A percentile compares a stretch with the other conserved stretches of the same genome.
Evolutionary conservation across 768 basidiomycete genomes (phyloP).

Genomic region (Leccinum longicurvipes): DNA sequence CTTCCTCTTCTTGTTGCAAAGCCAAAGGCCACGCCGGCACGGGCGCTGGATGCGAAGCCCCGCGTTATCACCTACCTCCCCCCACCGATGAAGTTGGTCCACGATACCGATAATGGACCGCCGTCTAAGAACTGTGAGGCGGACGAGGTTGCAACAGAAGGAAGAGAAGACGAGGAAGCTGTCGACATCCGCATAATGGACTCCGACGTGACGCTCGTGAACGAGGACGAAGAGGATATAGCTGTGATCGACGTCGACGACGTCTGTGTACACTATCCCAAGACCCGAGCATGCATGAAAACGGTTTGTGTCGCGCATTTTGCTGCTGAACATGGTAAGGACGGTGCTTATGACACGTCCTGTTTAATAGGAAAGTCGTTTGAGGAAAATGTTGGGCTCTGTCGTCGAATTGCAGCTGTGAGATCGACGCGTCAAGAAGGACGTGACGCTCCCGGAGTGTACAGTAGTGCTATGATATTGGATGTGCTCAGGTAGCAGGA

Average conservation of each 20-base stretch:
- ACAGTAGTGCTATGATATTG: not conserved
- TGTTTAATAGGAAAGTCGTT: constrained; percentile 14
- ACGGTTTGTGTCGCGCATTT: constrained; percentile 17
- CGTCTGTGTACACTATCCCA: constrained; percentile 17
- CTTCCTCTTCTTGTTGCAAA: constrained; percentile 13
- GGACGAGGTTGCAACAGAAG: not conserved
- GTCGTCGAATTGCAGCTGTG: constrained; percentile 17
- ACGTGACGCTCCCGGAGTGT: not conserved
- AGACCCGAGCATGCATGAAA: constrained; percentile 18
- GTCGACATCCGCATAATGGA: constrained; percentile 11
- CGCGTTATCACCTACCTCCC: constrained; percentile 31
- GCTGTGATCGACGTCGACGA: constrained; percentile 15
- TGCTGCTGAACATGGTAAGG: not conserved
- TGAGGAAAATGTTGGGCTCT: constrained; percentile 7
- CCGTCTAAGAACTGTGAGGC: not conserved
- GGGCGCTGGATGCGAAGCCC: not conserved
- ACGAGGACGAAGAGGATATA: constrained; percentile 17
- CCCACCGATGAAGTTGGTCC: constrained; percentile 12
- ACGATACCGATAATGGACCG: not conserved
- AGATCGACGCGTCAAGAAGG: not conserved
- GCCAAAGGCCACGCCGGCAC: not conserved
- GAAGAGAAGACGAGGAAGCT: not conserved
- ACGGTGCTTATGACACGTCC: not conserved
- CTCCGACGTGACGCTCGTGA: constrained; percentile 30
- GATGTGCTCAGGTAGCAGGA: not conserved